Evolutionary conservation across 495 filamentous ascomycete species (phyloP).

Genomic region (Letharia lupina): DNA sequence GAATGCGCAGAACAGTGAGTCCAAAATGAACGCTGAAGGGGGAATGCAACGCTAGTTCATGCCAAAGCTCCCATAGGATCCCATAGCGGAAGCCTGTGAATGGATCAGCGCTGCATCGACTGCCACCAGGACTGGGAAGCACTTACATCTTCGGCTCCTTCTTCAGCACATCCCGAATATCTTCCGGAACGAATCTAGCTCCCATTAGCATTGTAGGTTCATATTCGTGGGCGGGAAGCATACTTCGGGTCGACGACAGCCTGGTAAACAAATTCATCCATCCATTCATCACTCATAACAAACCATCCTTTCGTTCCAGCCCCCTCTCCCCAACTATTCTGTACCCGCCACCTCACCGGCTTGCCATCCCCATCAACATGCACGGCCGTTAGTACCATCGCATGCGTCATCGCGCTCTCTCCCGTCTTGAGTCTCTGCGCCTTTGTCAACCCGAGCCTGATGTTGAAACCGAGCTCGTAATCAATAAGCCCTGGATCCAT

Average conservation of each 20-base stretch:
- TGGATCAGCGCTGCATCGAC: neutral
- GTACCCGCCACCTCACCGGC: conserved; percentile 69
- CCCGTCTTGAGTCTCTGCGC: conserved; percentile 59
- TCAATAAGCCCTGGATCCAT: conserved; percentile 68
- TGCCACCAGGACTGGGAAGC: neutral
- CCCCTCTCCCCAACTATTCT: conserved; percentile 69
- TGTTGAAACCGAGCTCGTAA: conserved; percentile 70
- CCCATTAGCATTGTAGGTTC: conserved; percentile 63
- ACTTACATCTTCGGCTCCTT: conserved; percentile 52
- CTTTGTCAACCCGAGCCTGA: conserved; percentile 63
- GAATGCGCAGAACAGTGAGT: neutral
- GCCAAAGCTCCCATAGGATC: conserved; percentile 84
- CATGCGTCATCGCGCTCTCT: conserved; percentile 78
- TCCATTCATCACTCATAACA: conserved; percentile 79
- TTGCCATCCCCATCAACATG: conserved; percentile 58
- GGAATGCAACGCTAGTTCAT: conserved; percentile 26
- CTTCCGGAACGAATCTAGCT: conserved; percentile 53
- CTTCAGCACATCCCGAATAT: conserved; percentile 58
- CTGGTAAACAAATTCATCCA: conserved; percentile 84
- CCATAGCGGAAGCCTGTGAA: conserved; percentile 57
- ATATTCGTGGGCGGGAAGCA: neutral
- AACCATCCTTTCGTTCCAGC: conserved; percentile 71
- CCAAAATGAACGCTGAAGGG: neutral
- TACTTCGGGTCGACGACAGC: conserved; percentile 64
- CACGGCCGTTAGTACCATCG: conserved; percentile 82